phyloP scores from a whole-genome alignment of 371 early-diverging fungal species.

The Funneliformis caledonium region DNA sequence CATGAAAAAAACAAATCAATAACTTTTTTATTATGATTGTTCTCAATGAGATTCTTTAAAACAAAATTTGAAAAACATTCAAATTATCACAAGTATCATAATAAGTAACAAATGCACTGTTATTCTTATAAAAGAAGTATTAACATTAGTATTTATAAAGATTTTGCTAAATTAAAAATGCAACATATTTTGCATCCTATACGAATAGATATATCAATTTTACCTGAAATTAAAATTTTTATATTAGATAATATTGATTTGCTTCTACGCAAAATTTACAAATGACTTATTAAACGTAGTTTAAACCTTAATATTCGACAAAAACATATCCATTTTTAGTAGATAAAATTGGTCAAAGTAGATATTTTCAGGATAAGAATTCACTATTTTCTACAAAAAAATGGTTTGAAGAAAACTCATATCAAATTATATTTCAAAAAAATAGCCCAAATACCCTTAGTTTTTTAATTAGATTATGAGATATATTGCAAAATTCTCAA shows the following conservation, averaged over 20 bases:
- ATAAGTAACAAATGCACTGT: not conserved
- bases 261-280: constrained; percentile 11
- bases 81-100: not conserved
- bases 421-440: not conserved
- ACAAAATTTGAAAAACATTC: no score
- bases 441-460: not conserved
- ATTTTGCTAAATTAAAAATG: not conserved
- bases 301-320: constrained; percentile 10
- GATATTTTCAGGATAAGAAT: not conserved
- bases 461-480: not conserved
- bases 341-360: not conserved
- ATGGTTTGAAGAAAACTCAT: not conserved
- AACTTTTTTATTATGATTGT: no score
- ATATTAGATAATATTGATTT: constrained; percentile 21
- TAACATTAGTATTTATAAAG: constrained; percentile 22
- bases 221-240: constrained; percentile 9
- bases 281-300: not conserved
- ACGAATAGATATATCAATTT: not conserved
- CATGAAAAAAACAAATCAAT: no score
- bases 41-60: no score
- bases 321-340: constrained; percentile 17
- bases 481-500: not conserved
- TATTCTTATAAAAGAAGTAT: not conserved
- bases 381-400: not conserved
- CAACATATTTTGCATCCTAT: constrained; percentile 11